Conservation (phyloP, 495 filamentous ascomycete genomes). For the Aspergillus hancockii region DNA sequence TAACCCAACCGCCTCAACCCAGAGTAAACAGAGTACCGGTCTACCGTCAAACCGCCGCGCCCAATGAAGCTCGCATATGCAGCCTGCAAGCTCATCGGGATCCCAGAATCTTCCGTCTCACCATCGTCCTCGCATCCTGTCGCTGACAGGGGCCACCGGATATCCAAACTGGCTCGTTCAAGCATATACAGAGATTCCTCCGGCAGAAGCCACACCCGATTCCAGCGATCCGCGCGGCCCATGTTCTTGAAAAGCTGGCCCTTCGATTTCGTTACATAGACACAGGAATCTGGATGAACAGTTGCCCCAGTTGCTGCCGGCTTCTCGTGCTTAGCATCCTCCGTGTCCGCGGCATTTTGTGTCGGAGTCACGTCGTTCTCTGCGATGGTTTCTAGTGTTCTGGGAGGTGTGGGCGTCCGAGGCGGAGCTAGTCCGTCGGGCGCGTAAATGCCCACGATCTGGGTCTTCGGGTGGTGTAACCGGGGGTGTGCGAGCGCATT, state of each 20-base stretch:
- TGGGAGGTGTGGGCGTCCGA: constrained; percentile 2
- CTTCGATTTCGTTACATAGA: constrained; percentile 45
- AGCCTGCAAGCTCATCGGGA: constrained; percentile 87
- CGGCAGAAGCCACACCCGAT: constrained; percentile 77
- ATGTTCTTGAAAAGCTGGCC: constrained; percentile 59
- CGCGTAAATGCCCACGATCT: constrained; percentile 55
- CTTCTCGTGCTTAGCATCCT: constrained; percentile 24
- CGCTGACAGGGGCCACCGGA: constrained; percentile 69
- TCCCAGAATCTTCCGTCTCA: constrained; percentile 50
- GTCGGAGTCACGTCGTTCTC: constrained; percentile 16
- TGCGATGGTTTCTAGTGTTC: constrained; percentile 14
- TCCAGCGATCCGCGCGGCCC: constrained; percentile 56
- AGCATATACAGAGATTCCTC: constrained; percentile 90
- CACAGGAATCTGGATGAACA: constrained; percentile 40
- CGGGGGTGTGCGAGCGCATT: constrained; percentile 75
- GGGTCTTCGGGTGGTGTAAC: constrained; percentile 57
- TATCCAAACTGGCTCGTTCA: constrained; percentile 81
- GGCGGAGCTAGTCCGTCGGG: constrained; percentile 39
- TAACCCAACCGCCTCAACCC: constrained; percentile 84
- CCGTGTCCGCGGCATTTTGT: constrained; percentile 28
- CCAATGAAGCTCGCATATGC: constrained; percentile 82
- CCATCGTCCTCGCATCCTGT: constrained; percentile 31
- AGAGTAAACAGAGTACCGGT: constrained; percentile 83
- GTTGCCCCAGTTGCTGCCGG: constrained; percentile 21
- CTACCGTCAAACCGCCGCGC: constrained; percentile 64